phyloP scores from a whole-genome alignment of 2,329 filamentous ascomycete species.

The Cryoendolithus antarcticus region DNA sequence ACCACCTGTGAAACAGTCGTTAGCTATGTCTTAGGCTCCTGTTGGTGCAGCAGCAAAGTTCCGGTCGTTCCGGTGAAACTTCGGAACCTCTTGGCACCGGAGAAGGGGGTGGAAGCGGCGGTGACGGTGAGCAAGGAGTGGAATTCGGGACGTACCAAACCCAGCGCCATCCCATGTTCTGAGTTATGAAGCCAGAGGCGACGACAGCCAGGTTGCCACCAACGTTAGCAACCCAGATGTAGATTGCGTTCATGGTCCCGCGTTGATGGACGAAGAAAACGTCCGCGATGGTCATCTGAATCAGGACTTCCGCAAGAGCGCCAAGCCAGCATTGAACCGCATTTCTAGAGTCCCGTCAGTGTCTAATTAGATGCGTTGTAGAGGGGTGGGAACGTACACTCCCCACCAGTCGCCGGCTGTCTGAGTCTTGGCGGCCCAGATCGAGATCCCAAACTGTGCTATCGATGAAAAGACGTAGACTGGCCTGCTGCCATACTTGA shows the following conservation, averaged over 20 bases:
- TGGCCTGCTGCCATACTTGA: constrained; percentile 38
- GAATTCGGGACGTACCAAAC: constrained; percentile 20
- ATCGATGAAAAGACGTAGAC: constrained; percentile 37
- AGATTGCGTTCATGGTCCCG: constrained; percentile 36
- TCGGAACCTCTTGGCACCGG: too few species aligned
- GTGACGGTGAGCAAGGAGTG: too few species aligned
- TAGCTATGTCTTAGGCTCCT: too few species aligned
- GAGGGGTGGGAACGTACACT: constrained; percentile 7
- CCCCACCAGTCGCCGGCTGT: constrained; percentile 31
- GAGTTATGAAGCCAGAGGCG: constrained; percentile 30
- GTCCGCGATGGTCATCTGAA: constrained; percentile 39
- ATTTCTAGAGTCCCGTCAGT: constrained; percentile 16
- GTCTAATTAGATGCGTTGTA: too few species aligned
- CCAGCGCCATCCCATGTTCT: constrained; percentile 38
- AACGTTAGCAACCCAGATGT: constrained; percentile 26
- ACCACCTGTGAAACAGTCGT: constrained; percentile 22
- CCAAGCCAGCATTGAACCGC: constrained; percentile 33
- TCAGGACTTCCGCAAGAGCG: constrained; percentile 38
- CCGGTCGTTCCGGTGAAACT: too few species aligned
- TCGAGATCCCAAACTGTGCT: constrained; percentile 36
- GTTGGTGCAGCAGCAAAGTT: too few species aligned
- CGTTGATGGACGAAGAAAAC: constrained; percentile 35
- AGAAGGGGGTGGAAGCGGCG: too few species aligned
- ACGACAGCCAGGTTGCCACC: constrained; percentile 28
- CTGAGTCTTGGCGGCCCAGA: constrained; percentile 36